A percentile compares a stretch with the other conserved stretches of the same genome.
These are phyloP conservation scores for Ploettnerulaceae sp. DNA, from an alignment of 2,329 filamentous ascomycete genomes.

Conservation along the genomic window DNA sequence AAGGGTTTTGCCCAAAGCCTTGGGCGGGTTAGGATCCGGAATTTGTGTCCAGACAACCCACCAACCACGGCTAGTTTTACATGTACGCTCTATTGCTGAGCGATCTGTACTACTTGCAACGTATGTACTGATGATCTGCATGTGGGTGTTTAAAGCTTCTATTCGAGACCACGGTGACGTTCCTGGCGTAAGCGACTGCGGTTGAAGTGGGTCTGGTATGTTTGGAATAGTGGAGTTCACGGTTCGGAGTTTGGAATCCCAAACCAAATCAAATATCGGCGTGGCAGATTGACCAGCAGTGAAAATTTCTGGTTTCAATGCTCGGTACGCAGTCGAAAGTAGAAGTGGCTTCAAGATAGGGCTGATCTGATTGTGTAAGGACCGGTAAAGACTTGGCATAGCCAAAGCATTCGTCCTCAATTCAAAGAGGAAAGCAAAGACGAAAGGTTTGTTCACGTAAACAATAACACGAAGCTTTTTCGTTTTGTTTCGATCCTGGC, in stretches of 20 bases:
- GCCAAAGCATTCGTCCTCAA: slow-evolving; percentile 54
- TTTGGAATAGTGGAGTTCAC: slow-evolving; percentile 62
- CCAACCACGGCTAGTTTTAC: slow-evolving; percentile 63
- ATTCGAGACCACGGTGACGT: slow-evolving; percentile 49
- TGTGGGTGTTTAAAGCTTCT: slow-evolving; percentile 61
- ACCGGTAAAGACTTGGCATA: slow-evolving; percentile 52
- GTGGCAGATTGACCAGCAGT: slow-evolving; percentile 19
- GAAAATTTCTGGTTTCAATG: slow-evolving; percentile 41
- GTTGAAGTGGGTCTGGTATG: slow-evolving; percentile 48
- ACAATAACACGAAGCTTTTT: slow-evolving; percentile 63
- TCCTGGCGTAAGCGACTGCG: slow-evolving; percentile 27
- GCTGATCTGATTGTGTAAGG: slow-evolving; percentile 55
- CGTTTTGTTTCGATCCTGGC: slow-evolving; percentile 49
- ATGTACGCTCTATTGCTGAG: slow-evolving; percentile 54
- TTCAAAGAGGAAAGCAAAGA: slow-evolving; percentile 71
- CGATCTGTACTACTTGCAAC: slow-evolving; percentile 40
- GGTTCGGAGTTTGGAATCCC: slow-evolving; percentile 52
- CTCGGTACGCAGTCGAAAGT: slow-evolving; percentile 52
- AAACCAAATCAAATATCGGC: slow-evolving; percentile 58
- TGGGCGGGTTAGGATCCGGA: slow-evolving; percentile 35
- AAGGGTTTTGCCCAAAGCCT: background rate
- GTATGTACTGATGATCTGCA: slow-evolving; percentile 57
- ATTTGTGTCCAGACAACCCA: slow-evolving; percentile 65
- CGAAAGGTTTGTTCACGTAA: slow-evolving; percentile 69
- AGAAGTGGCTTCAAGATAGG: slow-evolving; percentile 54